A percentile compares a stretch with the other conserved stretches of the same genome.
Evolutionary conservation across 2,329 filamentous ascomycete genomes (phyloP).

Genomic region (Coniella lustricola): DNA sequence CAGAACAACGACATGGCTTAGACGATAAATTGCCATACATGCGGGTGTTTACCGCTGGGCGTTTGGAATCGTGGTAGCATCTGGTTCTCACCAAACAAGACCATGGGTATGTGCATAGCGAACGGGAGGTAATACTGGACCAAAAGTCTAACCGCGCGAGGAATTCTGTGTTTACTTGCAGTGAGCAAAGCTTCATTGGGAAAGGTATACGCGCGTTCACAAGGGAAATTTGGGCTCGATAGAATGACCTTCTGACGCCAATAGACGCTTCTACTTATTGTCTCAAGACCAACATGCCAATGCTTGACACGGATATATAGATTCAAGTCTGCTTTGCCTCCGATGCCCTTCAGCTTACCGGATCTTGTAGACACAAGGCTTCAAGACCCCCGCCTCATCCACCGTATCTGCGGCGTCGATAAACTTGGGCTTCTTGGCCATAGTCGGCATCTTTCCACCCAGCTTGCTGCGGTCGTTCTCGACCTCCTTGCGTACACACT

Average conservation of each 20-base stretch:
- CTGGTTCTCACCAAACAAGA: not conserved
- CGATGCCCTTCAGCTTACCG: conserved; percentile 42
- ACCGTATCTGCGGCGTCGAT: conserved; percentile 53
- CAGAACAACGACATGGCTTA: conserved; percentile 30
- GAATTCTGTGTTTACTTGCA: not conserved
- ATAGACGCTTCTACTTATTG: too few relatives aligned
- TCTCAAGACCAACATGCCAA: too few relatives aligned
- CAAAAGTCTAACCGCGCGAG: not conserved
- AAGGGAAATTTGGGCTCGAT: too few relatives aligned
- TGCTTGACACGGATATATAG: not conserved
- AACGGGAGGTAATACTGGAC: conserved; percentile 4
- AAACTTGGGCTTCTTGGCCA: conserved; percentile 44
- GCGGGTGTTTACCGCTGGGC: too few relatives aligned
- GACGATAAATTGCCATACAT: not conserved
- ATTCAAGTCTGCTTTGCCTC: not conserved
- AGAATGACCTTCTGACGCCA: too few relatives aligned
- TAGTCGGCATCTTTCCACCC: conserved; percentile 20
- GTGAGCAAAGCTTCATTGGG: not conserved
- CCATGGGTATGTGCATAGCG: conserved; percentile 13
- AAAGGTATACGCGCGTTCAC: not conserved
- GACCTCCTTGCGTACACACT: conserved; percentile 59
- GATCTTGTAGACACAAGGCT: conserved; percentile 94
- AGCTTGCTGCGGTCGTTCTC: conserved; percentile 39
- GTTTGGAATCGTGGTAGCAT: conserved; percentile 5
- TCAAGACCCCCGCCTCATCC: conserved; percentile 63